Percentiles rank a stretch among this genome's conserved stretches.
phyloP scores from a whole-genome alignment of 1,284 basidiomycete genomes.

The Mycena sp. region DNA sequence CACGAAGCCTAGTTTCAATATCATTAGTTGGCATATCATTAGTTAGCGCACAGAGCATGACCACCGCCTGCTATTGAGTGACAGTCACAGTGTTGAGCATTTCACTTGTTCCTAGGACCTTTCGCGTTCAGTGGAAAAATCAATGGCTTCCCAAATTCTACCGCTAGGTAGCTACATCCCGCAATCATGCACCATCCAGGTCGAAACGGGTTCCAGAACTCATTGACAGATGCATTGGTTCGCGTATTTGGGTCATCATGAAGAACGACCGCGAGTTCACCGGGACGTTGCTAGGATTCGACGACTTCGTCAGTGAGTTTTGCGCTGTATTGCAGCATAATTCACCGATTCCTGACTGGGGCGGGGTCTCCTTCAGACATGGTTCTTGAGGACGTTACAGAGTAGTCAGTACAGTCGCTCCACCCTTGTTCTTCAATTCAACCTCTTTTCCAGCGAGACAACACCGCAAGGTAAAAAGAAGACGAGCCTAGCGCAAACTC shows the following conservation, averaged over 20 bases:
- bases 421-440: background rate
- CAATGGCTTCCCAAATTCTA: conserved; percentile 68
- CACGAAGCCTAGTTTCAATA: no score
- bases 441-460: conserved; percentile 69
- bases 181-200: conserved; percentile 4
- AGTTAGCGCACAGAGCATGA: no score
- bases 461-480: conserved; percentile 86
- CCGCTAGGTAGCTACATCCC: conserved; percentile 52
- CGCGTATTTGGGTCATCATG: conserved; percentile 96
- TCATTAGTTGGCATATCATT: no score
- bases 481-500: conserved; percentile 88
- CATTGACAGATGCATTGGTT: conserved; percentile 95
- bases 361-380: conserved; percentile 81
- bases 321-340: conserved; percentile 1
- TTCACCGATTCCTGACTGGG: background rate
- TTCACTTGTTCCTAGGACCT: background rate
- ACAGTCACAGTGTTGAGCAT: background rate
- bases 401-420: conserved; percentile 71
- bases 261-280: conserved; percentile 96
- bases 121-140: no score
- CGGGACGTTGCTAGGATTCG: conserved; percentile 96
- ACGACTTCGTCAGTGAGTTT: conserved; percentile 98
- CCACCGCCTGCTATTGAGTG: no score
- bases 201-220: conserved; percentile 66
- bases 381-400: conserved; percentile 97